phyloP scores from a whole-genome alignment of 306 rosid genomes.

The cucumber (Cucumis sativus) region Cucumber_9930_V3 NC_026659.2:19210001-19210500 shows the following conservation, averaged over 20 bases:
- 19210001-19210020: conserved; percentile 82
- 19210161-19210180: neutral
- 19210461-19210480: too few relatives aligned
- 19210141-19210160: neutral
- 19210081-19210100: neutral
- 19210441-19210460: too few relatives aligned
- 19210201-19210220: neutral
- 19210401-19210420: neutral
- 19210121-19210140: neutral
- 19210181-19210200: neutral
- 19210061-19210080: neutral
- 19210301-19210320: neutral
- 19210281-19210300: neutral
- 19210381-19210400: too few relatives aligned
- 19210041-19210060: conserved; percentile 18
- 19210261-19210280: neutral
- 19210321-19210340: neutral
- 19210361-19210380: neutral
- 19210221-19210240: neutral
- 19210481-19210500: too few relatives aligned
- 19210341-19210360: neutral
- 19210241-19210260: neutral
- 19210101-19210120: neutral
- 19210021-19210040: conserved; percentile 99
- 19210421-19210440: neutral